phyloP scores from a whole-genome alignment of 768 basidiomycete genomes.

The Psilocybe subaeruginosa region DNA sequence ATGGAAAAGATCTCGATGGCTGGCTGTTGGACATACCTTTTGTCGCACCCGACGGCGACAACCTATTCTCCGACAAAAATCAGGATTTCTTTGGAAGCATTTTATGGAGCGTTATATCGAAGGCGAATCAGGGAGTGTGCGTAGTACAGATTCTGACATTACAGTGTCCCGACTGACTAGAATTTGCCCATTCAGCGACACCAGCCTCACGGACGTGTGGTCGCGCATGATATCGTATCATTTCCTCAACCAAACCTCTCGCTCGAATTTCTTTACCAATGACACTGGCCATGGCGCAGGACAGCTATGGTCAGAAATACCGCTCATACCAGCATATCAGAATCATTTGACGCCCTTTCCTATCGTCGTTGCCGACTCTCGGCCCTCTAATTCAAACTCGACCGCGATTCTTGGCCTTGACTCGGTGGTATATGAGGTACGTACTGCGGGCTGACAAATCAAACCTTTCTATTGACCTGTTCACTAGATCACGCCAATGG shows the following conservation, averaged over 20 bases:
- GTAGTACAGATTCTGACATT: conserved; percentile 21
- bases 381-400: conserved; percentile 45
- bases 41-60: conserved; percentile 52
- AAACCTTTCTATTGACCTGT: neutral
- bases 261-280: conserved; percentile 62
- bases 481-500: conserved; percentile 58
- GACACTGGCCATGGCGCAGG: conserved; percentile 71
- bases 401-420: conserved; percentile 42
- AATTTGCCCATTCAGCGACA: conserved; percentile 45
- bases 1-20: conserved; percentile 45
- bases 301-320: conserved; percentile 65
- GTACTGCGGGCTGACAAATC: neutral
- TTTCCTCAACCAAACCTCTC: conserved; percentile 68
- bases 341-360: conserved; percentile 63
- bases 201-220: conserved; percentile 69
- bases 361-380: conserved; percentile 61
- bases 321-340: conserved; percentile 52
- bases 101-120: conserved; percentile 57
- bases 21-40: conserved; percentile 64
- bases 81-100: conserved; percentile 57
- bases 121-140: conserved; percentile 56
- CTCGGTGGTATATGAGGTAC: conserved; percentile 62
- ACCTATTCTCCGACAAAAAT: conserved; percentile 48
- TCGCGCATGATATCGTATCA: conserved; percentile 70
- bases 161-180: neutral